Base-by-base conservation (phyloP, 176 grass and related monocot species). In the Ampelocalamus luodianensis region DNA sequence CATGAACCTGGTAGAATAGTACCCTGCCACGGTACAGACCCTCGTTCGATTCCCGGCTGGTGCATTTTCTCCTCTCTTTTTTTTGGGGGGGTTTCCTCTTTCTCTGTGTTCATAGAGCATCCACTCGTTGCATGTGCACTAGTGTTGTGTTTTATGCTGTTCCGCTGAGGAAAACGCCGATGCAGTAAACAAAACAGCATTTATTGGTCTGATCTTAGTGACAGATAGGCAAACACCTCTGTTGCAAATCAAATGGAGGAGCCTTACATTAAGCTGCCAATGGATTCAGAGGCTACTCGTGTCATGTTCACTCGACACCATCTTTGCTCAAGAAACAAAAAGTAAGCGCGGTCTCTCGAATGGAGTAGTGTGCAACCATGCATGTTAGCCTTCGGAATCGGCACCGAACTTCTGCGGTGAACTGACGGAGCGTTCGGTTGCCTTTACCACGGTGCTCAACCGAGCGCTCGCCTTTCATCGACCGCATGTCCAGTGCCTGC, bases 21-120 rank as follows among this genome's bases (percentile, higher is more conserved):
- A 93, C 89, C 88, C 88, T 95, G 93, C 90, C 93, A 92, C 82
- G 90, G 88, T 95, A 89, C 74, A 94, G 90, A 89, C 91, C 87
- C 86, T 79, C 82, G 59, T 87, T 87, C 84, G 89, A 83, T 87
- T 83, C 84, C 79, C 79, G 79, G 70, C 73, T 78, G 81, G 88
- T 89, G 88, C 86, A 92, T 29, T 29, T 29, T 29, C 29, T 29
- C 29, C 29, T 29, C 29, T 29, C 1, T 29, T 29, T 29, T 1
- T 34, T n/a, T n/a, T n/a, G n/a, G n/a, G n/a, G n/a, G n/a, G 32
- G 32, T 34, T 34, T 34, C 42, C 8, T 9, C 9, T 44, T 10
- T 44, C 42, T 8, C 7, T 44, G 42, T 44, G 42, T 44, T 44
- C 43, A 44, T 44, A 44, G 43, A 10, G 29, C 29, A 29, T 29